phyloP scores from a whole-genome alignment of 192 early-diverging fungal genomes.

The Coemansia asiatica region DNA sequence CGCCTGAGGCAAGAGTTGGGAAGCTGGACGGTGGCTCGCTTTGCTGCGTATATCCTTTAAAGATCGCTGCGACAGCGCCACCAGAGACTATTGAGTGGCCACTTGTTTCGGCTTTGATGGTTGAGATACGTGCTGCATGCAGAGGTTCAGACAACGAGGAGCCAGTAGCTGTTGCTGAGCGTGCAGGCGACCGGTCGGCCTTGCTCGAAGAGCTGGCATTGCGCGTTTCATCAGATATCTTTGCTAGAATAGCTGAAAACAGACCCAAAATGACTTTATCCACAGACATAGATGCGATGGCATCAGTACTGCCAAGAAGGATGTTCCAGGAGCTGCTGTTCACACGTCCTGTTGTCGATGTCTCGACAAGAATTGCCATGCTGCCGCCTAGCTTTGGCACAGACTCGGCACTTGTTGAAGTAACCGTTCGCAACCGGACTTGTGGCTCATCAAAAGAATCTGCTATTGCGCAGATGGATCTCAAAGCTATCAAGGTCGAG shows the following conservation, averaged over 20 bases:
- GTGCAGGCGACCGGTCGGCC: constrained; percentile 17
- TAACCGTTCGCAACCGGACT: constrained; percentile 3
- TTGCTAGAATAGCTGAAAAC: background rate
- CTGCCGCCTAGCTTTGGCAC: constrained; percentile 39
- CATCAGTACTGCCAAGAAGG: constrained; percentile 14
- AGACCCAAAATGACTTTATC: background rate
- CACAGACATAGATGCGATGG: background rate
- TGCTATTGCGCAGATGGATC: background rate
- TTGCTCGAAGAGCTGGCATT: constrained; percentile 43
- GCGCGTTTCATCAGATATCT: constrained; percentile 27
- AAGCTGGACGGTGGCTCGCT: constrained; percentile 28
- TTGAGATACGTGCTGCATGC: constrained; percentile 40
- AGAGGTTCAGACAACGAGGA: constrained; percentile 6
- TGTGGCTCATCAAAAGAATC: background rate
- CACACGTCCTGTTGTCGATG: constrained; percentile 24
- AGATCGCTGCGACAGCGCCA: constrained; percentile 12
- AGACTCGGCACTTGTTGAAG: constrained; percentile 27
- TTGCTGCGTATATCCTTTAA: constrained; percentile 40
- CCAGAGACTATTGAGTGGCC: constrained; percentile 5
- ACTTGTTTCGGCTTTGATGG: constrained; percentile 22
- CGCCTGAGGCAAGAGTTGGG: constrained; percentile 1
- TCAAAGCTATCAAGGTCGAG: constrained; percentile 13
- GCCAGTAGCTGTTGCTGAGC: constrained; percentile 3
- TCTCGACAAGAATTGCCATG: constrained; percentile 16
- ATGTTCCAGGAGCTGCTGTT: constrained; percentile 40